Evolutionary conservation across 768 basidiomycete genomes (phyloP), one percentile per base, ranked within the genome.

Genomic region (Mycena indigotica): DNA sequence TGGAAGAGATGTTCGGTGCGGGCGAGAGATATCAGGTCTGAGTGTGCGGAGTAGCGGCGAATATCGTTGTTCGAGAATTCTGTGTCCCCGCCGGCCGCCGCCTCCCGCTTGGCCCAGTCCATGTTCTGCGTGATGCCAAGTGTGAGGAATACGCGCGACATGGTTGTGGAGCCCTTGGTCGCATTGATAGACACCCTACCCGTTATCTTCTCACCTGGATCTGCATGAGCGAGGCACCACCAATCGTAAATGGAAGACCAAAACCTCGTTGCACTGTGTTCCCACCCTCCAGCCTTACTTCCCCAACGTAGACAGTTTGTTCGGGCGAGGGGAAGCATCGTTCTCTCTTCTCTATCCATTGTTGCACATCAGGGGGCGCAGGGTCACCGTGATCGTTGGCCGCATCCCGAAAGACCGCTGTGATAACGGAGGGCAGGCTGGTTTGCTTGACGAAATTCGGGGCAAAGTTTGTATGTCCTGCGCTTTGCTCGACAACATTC

Each of bases 271-370:
- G n/a, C n/a, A n/a, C n/a, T n/a, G n/a, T n/a, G n/a, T n/a, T n/a
- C n/a, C n/a, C n/a, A n/a, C n/a, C n/a, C n/a, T 59, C 48, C 4
- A 59, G 58, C 12, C 23, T 53, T 21, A 61, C 46, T 21, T 61
- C 60, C 29, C 51, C 60, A 25, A 28, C 17, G 28, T 56, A 59
- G 16, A 15, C 24, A 16, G 58, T 50, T 1, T 52, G 53, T 13
- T 53, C 21, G 3, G 32, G 35, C 53, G 53, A 30, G n/a, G 58
- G 58, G 2, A 59, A 38, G 19, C 58, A 59, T 24, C 15, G 49
- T 16, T 59, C 53, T 8, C 50, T 12, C 2, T 39, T 32, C 3
- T 44, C 55, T 2, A 23, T 6, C 19, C 25, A 30, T 2, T 52
- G 25, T 35, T 21, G 6, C 12, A 8, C 8, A 19, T 35, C 50